Base-by-base conservation (phyloP, 139 green algal species). In the Gonium pectorale region DNA sequence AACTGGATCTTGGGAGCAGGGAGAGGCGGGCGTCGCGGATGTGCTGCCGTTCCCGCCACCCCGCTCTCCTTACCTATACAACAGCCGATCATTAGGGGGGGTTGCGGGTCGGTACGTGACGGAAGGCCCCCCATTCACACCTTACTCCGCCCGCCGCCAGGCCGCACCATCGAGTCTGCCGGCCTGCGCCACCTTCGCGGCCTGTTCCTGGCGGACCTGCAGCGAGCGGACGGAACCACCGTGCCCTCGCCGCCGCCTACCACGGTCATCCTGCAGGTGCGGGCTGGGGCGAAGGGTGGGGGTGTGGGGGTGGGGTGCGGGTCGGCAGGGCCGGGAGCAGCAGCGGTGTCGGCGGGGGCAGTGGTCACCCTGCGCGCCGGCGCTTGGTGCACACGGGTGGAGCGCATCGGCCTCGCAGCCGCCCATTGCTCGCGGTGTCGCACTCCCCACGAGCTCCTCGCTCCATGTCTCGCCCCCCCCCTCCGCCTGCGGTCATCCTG, bases 121-220 rank as follows among this genome's bases (percentile, higher is more conserved):
- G n/a, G n/a, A n/a, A n/a, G n/a, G n/a, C 49, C 56, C 56, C 56
- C 56, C 56, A 15, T 64, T 22, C 56, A 6, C 56, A 9, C 56
- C 56, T 22, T n/a, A 15, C 56, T 22, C 22, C 56, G 19, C 22
- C 6, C 27, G 7, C 54, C 37, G 26, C 24, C 52, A 81, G 74
- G 74, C 67, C 83, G 60, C 62, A 88, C 71, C 46, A 81, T 88
- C 46, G 83, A 69, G 44, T 40, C 75, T 6, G 83, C 83, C 27
- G 83, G 83, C 7, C 62, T 88, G 60, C 83, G 83, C 72, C 62
- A 72, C 59, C 83, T 88, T 5, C 70, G 62, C 26, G 83, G 83
- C 26, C 68, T 88, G 17, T 88, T 83, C 83, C 72, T 88, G 43
- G 78, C 63, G 43, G 78, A 84, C 62, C 63, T 84, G 78, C 62